Conservation (phyloP, 164 flowering plant species). For the Magnolia changhungtana region DNA sequence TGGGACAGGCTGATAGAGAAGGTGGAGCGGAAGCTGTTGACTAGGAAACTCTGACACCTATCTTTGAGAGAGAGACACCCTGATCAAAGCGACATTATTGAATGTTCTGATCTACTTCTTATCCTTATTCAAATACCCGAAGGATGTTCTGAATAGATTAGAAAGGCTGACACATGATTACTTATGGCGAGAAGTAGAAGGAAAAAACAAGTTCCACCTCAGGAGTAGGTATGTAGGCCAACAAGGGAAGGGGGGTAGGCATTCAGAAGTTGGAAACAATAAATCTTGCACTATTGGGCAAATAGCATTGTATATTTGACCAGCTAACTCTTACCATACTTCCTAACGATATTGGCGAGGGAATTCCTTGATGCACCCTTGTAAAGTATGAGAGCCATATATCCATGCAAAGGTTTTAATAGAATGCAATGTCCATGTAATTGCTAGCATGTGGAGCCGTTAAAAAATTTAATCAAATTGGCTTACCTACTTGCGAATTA, state of each 20-base stretch:
- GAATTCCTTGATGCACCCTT: no score
- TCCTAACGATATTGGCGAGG: no score
- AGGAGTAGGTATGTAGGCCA: neutral
- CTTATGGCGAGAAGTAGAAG: neutral
- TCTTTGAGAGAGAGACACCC: neutral
- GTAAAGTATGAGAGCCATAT: no score
- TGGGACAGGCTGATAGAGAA: neutral
- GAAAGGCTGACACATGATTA: neutral
- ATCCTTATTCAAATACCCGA: neutral
- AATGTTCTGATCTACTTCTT: neutral
- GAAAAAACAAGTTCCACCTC: neutral
- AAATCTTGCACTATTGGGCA: no score
- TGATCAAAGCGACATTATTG: neutral
- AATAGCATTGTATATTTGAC: no score
- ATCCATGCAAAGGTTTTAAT: no score
- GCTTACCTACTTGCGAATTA: no score
- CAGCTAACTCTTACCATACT: no score
- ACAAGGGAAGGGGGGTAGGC: neutral
- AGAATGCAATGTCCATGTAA: no score
- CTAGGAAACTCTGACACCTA: neutral
- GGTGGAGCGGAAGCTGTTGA: neutral
- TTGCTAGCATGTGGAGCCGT: no score
- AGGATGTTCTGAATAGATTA: neutral
- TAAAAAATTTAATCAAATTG: no score
- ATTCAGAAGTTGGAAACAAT: neutral